Evolutionary conservation across 2,329 filamentous ascomycete species (phyloP), one percentile per base, ranked within the genome.

Genomic region (Paracamarosporium sp.): DNA sequence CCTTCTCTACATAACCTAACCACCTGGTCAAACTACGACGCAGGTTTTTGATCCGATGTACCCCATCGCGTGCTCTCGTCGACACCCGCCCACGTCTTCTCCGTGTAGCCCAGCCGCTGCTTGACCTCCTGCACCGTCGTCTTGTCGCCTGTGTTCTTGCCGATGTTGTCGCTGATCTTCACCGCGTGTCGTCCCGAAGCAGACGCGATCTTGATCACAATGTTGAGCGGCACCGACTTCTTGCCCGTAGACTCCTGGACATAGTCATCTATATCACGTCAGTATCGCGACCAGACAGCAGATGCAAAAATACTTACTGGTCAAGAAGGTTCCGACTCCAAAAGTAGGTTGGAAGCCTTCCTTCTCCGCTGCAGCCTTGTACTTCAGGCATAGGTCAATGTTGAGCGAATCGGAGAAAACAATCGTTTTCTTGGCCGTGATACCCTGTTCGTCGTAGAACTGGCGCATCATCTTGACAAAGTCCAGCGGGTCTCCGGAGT

Each of bases 331-430:
- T 4, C 95, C 95, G 1, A 99, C 91, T 59, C 95, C 95, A 79
- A 99, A 99, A 0, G 90, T 91, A 12, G 94, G 90, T 59, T 88
- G 86, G 76, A 99, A 93, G 1, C 91, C 91, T 13, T 88, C 86
- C 36, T 87, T 85, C 64, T 97, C 92, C 0, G 93, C 90, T 27
- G 92, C 85, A 56, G 86, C 80, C 81, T 96, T 96, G 81, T 98
- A 99, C 75, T 96, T 87, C 48, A 98, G 82, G 72, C 94, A 97
- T 53, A 89, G 86, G 35, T 97, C 93, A 48, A 97, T 91, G 72
- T 98, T 91, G 56, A 99, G 81, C 5, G 93, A 96, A 77, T 99
- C 95, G 0, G 94, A 98, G 75, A 98, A 99, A 3, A 99, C 94
- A 59, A 99, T 90, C 0, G 86, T 88, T 82, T 98, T 98, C 79